Percentiles rank a stretch among this genome's conserved stretches.
These are phyloP conservation scores for Paramecium biaurelia DNA, from an alignment of 73 alveolate genomes.

Conservation along the genomic window DNA sequence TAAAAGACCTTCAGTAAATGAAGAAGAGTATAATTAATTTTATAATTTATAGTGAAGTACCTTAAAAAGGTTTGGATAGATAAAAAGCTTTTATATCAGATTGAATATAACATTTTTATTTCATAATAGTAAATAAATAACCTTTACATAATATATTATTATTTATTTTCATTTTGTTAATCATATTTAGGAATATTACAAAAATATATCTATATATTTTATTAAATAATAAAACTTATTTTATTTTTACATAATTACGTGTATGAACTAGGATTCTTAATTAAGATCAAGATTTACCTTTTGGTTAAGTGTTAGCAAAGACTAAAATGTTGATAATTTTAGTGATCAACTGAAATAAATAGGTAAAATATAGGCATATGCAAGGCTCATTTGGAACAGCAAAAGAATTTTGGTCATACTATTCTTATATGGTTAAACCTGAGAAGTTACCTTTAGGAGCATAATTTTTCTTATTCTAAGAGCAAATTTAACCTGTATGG, in stretches of 20 bases:
- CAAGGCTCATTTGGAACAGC: conserved; percentile 37
- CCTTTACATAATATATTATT: no score
- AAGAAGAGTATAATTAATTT: not conserved
- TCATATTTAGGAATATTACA: not conserved
- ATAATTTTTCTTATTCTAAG: conserved; percentile 77
- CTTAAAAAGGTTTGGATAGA: not conserved
- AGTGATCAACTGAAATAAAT: not conserved
- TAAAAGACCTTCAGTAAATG: not conserved
- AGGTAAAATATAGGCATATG: not conserved
- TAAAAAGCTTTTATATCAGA: conserved; percentile 3
- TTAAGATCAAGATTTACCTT: not conserved
- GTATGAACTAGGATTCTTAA: not conserved
- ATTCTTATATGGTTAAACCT: conserved; percentile 83
- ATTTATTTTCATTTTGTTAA: no score
- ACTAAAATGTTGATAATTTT: conserved; percentile 10
- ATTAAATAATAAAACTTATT: not conserved
- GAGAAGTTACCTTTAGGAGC: conserved; percentile 75
- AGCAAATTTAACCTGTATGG: conserved; percentile 86
- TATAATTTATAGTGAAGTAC: not conserved
- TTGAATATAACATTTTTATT: not conserved
- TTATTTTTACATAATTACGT: not conserved
- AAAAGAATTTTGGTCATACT: conserved; percentile 83
- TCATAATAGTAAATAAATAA: not conserved
- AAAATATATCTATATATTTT: not conserved
- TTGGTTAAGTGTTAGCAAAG: conserved; percentile 11